These are phyloP conservation scores for Hyaloscypha hepaticicola DNA, from an alignment of 495 filamentous ascomycete species.

Conservation along the genomic window DNA sequence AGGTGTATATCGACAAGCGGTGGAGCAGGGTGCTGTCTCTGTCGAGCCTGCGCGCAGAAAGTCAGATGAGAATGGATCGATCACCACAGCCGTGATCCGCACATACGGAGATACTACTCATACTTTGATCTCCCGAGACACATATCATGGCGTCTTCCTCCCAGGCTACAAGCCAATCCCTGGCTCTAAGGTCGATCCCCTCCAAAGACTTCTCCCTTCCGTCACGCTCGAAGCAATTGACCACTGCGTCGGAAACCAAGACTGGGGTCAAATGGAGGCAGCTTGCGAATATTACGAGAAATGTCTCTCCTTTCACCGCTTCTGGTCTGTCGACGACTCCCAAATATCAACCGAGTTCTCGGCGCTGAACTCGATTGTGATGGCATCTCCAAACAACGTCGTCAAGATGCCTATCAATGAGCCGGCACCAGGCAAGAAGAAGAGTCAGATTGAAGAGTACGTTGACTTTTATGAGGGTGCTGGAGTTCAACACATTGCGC, in stretches of 20 bases:
- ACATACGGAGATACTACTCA: constrained; percentile 94
- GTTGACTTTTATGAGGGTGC: constrained; percentile 82
- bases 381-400: constrained; percentile 75
- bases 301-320: constrained; percentile 87
- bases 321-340: constrained; percentile 90
- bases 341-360: constrained; percentile 88
- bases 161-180: constrained; percentile 66
- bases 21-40: constrained; percentile 63
- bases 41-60: constrained; percentile 56
- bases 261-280: constrained; percentile 82
- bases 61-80: constrained; percentile 49
- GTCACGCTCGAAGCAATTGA: constrained; percentile 74
- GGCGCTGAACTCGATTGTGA: constrained; percentile 80
- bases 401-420: constrained; percentile 99
- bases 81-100: constrained; percentile 70
- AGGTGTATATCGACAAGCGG: constrained; percentile 67
- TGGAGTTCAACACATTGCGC: constrained; percentile 89
- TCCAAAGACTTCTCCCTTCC: constrained; percentile 58
- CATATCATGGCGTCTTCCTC: constrained; percentile 72
- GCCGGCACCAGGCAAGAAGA: constrained; percentile 80
- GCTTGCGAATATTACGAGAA: constrained; percentile 88
- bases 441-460: constrained; percentile 91
- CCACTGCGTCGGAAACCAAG: constrained; percentile 93
- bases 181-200: constrained; percentile 23
- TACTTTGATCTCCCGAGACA: constrained; percentile 68